A percentile compares a stretch with the other conserved stretches of the same genome.
These are phyloP conservation scores for Chamaecrista fasciculata DNA, from an alignment of 306 rosid species.

Conservation along the genomic window DNA sequence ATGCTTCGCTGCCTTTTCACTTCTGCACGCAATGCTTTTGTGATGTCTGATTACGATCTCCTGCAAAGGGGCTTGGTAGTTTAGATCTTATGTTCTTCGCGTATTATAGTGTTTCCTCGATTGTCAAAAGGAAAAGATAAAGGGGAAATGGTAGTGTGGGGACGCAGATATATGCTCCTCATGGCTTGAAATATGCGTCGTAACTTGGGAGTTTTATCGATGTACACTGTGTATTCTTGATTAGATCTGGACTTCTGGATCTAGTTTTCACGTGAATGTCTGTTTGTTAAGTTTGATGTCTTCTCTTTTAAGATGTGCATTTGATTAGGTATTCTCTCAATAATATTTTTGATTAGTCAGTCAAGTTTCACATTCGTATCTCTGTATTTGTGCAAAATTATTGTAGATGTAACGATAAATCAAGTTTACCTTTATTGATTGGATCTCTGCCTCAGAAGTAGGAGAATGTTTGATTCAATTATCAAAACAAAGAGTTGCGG, in stretches of 20 bases:
- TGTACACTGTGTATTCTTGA: background rate
- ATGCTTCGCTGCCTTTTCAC: background rate
- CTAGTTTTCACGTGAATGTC: background rate
- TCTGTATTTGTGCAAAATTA: background rate
- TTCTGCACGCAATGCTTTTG: background rate
- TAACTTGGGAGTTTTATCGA: background rate
- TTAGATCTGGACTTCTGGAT: background rate
- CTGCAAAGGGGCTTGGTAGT: background rate
- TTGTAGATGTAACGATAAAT: background rate
- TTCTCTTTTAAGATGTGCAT: background rate
- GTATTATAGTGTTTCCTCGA: background rate
- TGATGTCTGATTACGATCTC: background rate
- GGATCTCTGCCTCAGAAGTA: background rate
- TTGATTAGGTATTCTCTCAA: background rate
- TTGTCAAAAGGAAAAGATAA: background rate
- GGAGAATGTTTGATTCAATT: background rate
- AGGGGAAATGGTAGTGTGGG: background rate
- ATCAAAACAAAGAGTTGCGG: background rate
- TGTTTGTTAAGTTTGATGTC: background rate
- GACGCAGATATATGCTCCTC: background rate
- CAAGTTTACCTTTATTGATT: background rate
- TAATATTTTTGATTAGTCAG: background rate
- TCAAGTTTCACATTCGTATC: background rate
- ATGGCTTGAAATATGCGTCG: background rate
- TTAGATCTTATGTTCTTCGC: background rate